Conservation (phyloP, 495 filamentous ascomycete species). For the Tetracladium setigerum region DNA sequence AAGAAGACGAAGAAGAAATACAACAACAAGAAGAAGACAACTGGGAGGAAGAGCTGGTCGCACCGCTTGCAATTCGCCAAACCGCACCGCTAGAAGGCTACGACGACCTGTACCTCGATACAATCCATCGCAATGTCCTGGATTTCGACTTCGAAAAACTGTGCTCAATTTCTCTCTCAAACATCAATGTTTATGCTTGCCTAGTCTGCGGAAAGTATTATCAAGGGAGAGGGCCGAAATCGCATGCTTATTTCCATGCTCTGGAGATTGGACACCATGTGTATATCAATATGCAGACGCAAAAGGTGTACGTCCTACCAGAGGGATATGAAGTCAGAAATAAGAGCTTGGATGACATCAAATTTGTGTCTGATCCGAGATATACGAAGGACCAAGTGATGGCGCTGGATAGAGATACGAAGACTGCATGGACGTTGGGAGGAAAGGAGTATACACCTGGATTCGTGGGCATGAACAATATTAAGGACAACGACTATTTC, state of each 20-base stretch:
- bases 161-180: conserved; percentile 89
- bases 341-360: conserved; percentile 96
- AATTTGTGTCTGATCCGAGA: conserved; percentile 92
- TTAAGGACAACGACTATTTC: conserved; percentile 98
- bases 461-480: conserved; percentile 99
- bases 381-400: conserved; percentile 71
- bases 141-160: conserved; percentile 99
- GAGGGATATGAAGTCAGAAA: conserved; percentile 96
- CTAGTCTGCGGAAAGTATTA: conserved; percentile 97
- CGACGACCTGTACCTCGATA: conserved; percentile 94
- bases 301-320: conserved; percentile 91
- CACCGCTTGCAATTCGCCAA: conserved; percentile 46
- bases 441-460: conserved; percentile 84
- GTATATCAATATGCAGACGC: conserved; percentile 92
- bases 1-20: conserved; percentile 21
- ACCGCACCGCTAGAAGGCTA: conserved; percentile 79
- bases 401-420: conserved; percentile 70
- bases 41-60: conserved; percentile 32
- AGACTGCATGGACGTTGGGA: conserved; percentile 66
- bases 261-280: conserved; percentile 94
- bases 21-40: conserved; percentile 29
- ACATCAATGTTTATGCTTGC: conserved; percentile 98
- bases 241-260: conserved; percentile 95
- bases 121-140: conserved; percentile 79
- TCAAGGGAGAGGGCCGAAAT: conserved; percentile 87